Evolutionary conservation across 1,284 basidiomycete species (phyloP), one percentile per base, ranked within the genome.

Genomic region (Afroboletus lepidellus): DNA sequence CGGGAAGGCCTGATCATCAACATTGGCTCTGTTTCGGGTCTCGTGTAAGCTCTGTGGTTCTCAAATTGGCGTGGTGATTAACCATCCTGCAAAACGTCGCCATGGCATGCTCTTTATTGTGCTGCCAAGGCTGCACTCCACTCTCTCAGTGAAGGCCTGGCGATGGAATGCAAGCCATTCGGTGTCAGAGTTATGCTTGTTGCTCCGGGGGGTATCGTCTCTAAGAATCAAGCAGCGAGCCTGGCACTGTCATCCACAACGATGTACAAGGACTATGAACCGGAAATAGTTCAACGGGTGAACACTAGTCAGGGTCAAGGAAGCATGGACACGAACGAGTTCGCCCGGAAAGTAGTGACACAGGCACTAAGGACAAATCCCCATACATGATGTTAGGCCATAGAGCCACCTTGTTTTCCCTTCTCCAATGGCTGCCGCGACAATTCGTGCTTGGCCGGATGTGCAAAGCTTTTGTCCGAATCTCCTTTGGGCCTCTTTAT

Each of bases 121-220:
- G 79, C 86, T 0, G 74, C 81, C 34, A 90, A 91, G 64, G 80
- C 87, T 0, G 85, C 87, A 0, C 67, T 84, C 1, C 78, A 80
- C 52, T 71, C 75, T 27, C 70, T 89, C 43, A 81, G 77, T 50
- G 81, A 88, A 49, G 78, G 80, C 0, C 75, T 91, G 6, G 75
- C 75, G 7, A 85, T 89, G 85, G 88, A 90, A 61, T 81, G 82
- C 69, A 76, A 73, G 44, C 84, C 85, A 0, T 79, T 89, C 60
- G 78, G 78, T 32, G 76, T 89, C 48, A 65, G 76, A 38, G 83
- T 88, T 44, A 72, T 86, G 61, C 80, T 84, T 54, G 71, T 88
- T 38, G 75, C 78, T 11, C 83, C 85, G 0, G 84, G 80, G 7
- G 71, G 74, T 5, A 71, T 87, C 44, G 72, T 68, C 48, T 64